Base-by-base conservation (phyloP, 495 filamentous ascomycete genomes). In the Neurospora sublineolata region DNA sequence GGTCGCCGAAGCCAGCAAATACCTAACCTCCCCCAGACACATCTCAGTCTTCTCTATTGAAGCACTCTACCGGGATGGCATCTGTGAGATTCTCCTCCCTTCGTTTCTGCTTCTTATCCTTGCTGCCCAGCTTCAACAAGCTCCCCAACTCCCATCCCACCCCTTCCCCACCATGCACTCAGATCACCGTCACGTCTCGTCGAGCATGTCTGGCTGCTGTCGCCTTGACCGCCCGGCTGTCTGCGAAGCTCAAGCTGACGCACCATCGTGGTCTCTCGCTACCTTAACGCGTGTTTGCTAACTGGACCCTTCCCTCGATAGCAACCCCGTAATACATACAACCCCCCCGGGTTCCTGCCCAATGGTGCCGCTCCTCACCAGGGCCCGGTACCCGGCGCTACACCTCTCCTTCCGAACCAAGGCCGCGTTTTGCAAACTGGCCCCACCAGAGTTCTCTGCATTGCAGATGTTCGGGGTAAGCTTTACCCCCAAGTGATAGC, bases 391-490 rank as follows among this genome's bases (percentile, higher is more conserved):
- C 86, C 85, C 27, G 86, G 86, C 73, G 86, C 86, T 69, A 82
- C 82, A 7, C 86, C 86, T 67, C 83, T 88, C 14, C 82, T 87
- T 37, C 86, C 86, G 23, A 87, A 87, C 78, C 85, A 87, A 74
- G 86, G 86, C 42, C 86, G 86, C 69, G 82, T 99, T 67, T 89
- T 97, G 76, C 93, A 98, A 82, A 91, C 88, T 67, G 94, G 92
- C 37, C 90, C 90, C 60, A 90, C 89, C 71, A 87, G 95, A 80
- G 89, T 99, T 68, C 86, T 99, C 70, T 98, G 96, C 82, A 91
- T 99, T 83, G 96, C 96, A 27, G 96, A 99, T 83, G 94, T 99
- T 75, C 88, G 96, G 91, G 96, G 95, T 97, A 88, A 69, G 85
- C 76, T 44, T 27, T 12, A 68, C 38, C 69, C 2, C 5, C 39